Base-by-base conservation (phyloP, 2,329 filamentous ascomycete species). In the Colletotrichum tanaceti region DNA sequence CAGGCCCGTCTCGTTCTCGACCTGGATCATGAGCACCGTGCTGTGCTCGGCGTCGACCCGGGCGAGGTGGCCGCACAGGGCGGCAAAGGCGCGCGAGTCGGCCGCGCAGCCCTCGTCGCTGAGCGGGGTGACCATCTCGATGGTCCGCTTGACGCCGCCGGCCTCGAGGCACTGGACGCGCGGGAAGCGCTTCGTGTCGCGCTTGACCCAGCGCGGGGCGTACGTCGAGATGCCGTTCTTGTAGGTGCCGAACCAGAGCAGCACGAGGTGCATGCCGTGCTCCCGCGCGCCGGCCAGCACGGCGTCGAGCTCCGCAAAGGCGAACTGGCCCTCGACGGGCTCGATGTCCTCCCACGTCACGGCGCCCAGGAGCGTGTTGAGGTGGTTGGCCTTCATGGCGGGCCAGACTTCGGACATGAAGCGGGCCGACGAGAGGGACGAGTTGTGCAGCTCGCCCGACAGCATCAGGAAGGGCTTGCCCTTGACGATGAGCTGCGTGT, bases 1-100 rank as follows among this genome's bases (percentile, higher is more conserved):
- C 0, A 87, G 68, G 0, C 86, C 85, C 0, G 79, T 80, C 75
- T 87, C 85, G 49, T 87, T 87, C 73, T 88, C 83, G n/a, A 88
- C 85, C 70, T 87, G 85, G 0, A 87, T 80, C 85, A 87, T 87
- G 2, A 87, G 70, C 0, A 87, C 84, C 0, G 84, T 87, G 3
- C 76, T 79, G 50, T 86, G 77, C 13, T 78, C 73, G 1, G 74
- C 75, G 53, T 87, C 84, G 5, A 86, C 72, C 3, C 82, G 74
- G 7, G 80, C 79, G 0, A 81, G 61, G 54, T 81, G 75, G 0
- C 50, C 61, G 71, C 79, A 76, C 7, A 80, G 68, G 11, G 73
- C 73, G 0, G 74, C 71, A 39, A 80, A 80, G 0, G 79, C 79
- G 4, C 68, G 70, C 0, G 73, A 71, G 55, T 80, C 79, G 1